Conservation (phyloP, 2,329 filamentous ascomycete species). For the Botrytis paeoniae region DNA sequence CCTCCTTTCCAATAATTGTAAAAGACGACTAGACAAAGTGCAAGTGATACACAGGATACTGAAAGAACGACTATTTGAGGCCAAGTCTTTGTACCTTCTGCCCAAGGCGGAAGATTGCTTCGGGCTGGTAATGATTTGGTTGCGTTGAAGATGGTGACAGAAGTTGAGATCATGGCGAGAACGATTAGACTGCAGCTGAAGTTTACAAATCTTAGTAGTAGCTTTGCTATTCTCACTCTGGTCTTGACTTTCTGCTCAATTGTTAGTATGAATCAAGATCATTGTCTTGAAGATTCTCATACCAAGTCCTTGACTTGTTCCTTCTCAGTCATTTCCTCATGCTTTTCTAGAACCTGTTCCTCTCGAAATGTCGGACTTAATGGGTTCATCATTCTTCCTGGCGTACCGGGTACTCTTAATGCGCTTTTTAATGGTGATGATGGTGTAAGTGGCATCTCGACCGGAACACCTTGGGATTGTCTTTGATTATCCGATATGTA, state of each 20-base stretch:
- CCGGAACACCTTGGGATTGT: conserved; percentile 44
- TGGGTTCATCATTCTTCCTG: conserved; percentile 71
- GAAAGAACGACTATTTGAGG: conserved; percentile 80
- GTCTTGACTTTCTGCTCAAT: conserved; percentile 79
- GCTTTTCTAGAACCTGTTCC: conserved; percentile 82
- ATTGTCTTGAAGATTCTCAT: neutral
- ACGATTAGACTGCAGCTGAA: conserved; percentile 97
- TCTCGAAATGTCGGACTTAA: conserved; percentile 89
- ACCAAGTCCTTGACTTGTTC: conserved; percentile 82
- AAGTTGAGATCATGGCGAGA: conserved; percentile 82
- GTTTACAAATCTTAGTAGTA: conserved; percentile 91
- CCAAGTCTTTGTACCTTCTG: conserved; percentile 75
- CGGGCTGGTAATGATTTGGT: conserved; percentile 72
- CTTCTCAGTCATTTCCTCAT: conserved; percentile 76
- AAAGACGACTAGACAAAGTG: conserved; percentile 77
- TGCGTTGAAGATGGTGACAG: conserved; percentile 87
- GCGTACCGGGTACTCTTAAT: conserved; percentile 81
- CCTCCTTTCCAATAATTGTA: conserved; percentile 85
- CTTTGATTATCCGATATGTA: conserved; percentile 66
- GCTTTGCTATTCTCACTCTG: conserved; percentile 87
- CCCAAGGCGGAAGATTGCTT: conserved; percentile 84
- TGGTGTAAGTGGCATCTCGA: conserved; percentile 64
- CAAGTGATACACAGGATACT: conserved; percentile 76
- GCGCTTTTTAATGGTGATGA: conserved; percentile 85
- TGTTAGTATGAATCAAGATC: conserved; percentile 39